phyloP scores from a whole-genome alignment of 2,329 filamentous ascomycete genomes.

The Penicillium hordei region DNA sequence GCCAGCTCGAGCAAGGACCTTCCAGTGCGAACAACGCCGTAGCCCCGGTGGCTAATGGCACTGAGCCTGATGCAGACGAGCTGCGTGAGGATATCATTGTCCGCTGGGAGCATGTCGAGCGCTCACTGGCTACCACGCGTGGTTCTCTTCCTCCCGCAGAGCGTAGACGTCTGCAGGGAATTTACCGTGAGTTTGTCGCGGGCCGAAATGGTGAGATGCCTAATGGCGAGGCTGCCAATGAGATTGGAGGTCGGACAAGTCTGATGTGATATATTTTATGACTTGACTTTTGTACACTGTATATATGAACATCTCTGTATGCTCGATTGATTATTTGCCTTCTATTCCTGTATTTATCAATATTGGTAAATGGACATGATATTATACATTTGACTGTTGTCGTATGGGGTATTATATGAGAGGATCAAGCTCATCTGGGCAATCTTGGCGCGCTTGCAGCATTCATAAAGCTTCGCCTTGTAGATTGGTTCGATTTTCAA shows the following conservation, averaged over 20 bases:
- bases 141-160: constrained; percentile 82
- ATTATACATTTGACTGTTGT: neutral
- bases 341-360: constrained; percentile 12
- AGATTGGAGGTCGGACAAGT: constrained; percentile 88
- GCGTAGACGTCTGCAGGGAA: constrained; percentile 68
- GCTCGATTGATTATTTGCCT: neutral
- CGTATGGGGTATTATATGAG: neutral
- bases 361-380: constrained; percentile 1
- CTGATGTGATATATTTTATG: constrained; percentile 66
- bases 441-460: neutral
- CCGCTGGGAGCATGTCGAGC: constrained; percentile 76
- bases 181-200: constrained; percentile 91
- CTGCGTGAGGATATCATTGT: constrained; percentile 71
- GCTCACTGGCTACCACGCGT: constrained; percentile 72
- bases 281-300: constrained; percentile 16
- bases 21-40: constrained; percentile 11
- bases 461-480: neutral
- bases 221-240: constrained; percentile 84
- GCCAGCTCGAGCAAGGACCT: constrained; percentile 48
- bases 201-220: constrained; percentile 94
- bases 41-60: constrained; percentile 21
- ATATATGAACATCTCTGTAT: constrained; percentile 18
- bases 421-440: neutral
- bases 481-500: neutral
- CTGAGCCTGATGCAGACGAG: constrained; percentile 32